Conservation (phyloP, 495 filamentous ascomycete species). For the Pseudoneurospora amorphoporcata region DNA sequence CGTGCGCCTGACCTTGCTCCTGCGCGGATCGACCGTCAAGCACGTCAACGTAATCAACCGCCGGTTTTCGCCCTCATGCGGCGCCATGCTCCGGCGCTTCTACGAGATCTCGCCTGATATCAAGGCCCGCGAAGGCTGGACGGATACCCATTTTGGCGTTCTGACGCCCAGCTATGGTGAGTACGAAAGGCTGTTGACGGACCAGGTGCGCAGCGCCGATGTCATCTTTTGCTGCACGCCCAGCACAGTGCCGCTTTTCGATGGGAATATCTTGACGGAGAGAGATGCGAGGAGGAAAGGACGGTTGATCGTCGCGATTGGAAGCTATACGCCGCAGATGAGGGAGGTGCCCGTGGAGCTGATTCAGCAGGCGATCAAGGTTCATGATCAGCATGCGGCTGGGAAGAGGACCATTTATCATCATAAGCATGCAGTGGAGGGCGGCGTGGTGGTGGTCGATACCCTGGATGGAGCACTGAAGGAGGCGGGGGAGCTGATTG, state of each 20-base stretch:
- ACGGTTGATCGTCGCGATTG: slow-evolving; percentile 69
- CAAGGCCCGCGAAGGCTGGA: slow-evolving; percentile 45
- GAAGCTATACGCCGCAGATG: slow-evolving; percentile 79
- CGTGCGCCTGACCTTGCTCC: slow-evolving; percentile 66
- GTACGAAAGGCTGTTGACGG: slow-evolving; percentile 53
- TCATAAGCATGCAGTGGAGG: slow-evolving; percentile 37
- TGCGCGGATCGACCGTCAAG: slow-evolving; percentile 61
- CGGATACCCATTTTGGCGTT: slow-evolving; percentile 54
- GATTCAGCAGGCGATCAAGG: slow-evolving; percentile 54
- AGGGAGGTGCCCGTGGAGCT: slow-evolving; percentile 71
- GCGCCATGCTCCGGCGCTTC: slow-evolving; percentile 45
- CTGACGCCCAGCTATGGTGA: slow-evolving; percentile 63
- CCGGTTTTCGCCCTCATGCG: slow-evolving; percentile 48
- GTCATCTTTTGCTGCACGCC: slow-evolving; percentile 66
- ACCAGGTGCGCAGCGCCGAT: slow-evolving; percentile 57
- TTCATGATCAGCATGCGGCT: slow-evolving; percentile 16
- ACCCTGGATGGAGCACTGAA: slow-evolving; percentile 66
- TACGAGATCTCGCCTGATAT: slow-evolving; percentile 38
- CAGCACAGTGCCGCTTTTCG: slow-evolving; percentile 35
- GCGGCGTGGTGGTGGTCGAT: slow-evolving; percentile 81
- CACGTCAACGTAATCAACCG: slow-evolving; percentile 69
- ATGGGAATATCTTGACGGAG: slow-evolving; percentile 48
- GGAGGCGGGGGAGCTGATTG: slow-evolving; percentile 83
- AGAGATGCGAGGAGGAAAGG: slow-evolving; percentile 64
- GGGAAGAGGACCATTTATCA: slow-evolving; percentile 54